Base-by-base conservation (phyloP, 2,329 filamentous ascomycete species). In the Acephala macrosclerotiorum region DNA sequence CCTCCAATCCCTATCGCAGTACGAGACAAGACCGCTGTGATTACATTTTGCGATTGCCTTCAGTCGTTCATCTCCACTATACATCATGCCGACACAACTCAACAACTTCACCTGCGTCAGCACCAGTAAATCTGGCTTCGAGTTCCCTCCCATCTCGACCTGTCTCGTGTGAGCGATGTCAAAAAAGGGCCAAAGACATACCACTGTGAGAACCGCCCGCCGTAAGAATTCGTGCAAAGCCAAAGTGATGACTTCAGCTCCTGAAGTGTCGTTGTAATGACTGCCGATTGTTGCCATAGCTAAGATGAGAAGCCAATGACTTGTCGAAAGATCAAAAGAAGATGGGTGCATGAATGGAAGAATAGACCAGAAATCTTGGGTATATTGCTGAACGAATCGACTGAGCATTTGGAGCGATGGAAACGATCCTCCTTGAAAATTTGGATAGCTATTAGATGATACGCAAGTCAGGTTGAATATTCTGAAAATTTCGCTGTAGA, bases 191-290 rank as follows among this genome's bases (percentile, higher is more conserved):
- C 3, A 3, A 49, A 11, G 40, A 67, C 66, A 70, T 72, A 80
- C 78, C 70, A 77, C 75, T 33, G 75, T 71, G 38, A 73, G 65
- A 51, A 81, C 75, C 40, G 76, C 77, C 38, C 79, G 76, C 18
- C 79, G 77, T 56, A 80, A 70, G 63, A 82, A 76, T 64, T 82
- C 80, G 64, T 81, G 77, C 56, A 81, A 77, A 36, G 79, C 77
- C 51, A 73, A 65, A 38, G 73, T 70, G 58, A 75, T 75, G 7
- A 75, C 69, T 22, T 76, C 71, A 61, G 71, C 69, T 22, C 77
- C 69, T 16, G 71, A 63, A 12, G 66, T 61, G 36, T 75, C 73
- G 38, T 72, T 69, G 66, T 75, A 76, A 58, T 79, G 78, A 61
- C 79, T 79, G 7, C 80, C 80, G 58, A 81, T 74, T 53, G 80